These are phyloP conservation scores for Scheffersomyces ergatensis DNA, from an alignment of 805 yeast genomes.

Conservation along the genomic window DNA sequence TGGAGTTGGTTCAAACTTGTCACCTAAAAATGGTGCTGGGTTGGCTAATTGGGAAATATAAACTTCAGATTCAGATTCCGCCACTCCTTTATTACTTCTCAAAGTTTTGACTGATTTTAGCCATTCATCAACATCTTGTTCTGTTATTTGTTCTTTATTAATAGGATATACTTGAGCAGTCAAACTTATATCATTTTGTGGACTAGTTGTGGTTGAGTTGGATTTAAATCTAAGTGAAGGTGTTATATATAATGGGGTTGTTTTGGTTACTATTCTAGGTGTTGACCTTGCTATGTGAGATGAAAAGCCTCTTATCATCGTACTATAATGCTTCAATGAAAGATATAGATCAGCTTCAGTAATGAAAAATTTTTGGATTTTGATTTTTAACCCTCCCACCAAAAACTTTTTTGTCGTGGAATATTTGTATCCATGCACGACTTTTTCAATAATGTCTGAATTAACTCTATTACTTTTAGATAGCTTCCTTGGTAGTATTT, in stretches of 20 bases:
- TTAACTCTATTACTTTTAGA: no score
- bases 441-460: no score
- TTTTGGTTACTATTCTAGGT: not conserved
- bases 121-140: constrained; percentile 47
- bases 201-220: not conserved
- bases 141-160: constrained; percentile 34
- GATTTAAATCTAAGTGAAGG: constrained; percentile 2
- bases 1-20: constrained; percentile 54
- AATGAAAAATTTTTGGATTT: no score
- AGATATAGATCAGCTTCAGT: no score
- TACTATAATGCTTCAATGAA: no score
- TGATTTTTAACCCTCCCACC: no score
- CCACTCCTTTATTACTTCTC: constrained; percentile 29
- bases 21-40: constrained; percentile 32
- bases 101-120: constrained; percentile 40
- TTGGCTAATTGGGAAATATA: constrained; percentile 37
- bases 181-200: constrained; percentile 12
- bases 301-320: constrained; percentile 1
- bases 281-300: not conserved
- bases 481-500: no score
- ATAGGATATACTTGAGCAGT: constrained; percentile 38
- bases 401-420: no score
- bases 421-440: no score
- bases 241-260: not conserved
- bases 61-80: constrained; percentile 31